Percentiles rank a stretch among this genome's conserved stretches.
phyloP scores from a whole-genome alignment of 495 filamentous ascomycete species.

The Penicillium paxilli region DNA sequence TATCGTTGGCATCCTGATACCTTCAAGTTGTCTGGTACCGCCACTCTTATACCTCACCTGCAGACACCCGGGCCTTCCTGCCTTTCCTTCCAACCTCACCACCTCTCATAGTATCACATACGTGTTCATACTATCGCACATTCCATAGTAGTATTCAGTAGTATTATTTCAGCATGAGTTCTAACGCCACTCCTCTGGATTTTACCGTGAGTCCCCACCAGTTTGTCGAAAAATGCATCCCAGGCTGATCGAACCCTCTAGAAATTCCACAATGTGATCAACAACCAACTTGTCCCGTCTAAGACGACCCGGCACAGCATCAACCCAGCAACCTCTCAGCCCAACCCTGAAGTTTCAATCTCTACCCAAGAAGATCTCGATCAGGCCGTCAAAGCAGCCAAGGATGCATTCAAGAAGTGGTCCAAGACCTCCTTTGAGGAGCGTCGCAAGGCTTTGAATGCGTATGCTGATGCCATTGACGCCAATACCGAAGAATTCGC shows the following conservation, averaged over 20 bases:
- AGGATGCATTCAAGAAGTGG: conserved; percentile 53
- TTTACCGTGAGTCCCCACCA: not conserved
- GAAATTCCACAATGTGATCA: conserved; percentile 40
- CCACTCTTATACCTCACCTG: too few relatives aligned
- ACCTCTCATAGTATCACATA: too few relatives aligned
- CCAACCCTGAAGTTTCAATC: conserved; percentile 56
- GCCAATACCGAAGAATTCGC: conserved; percentile 46
- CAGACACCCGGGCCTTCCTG: too few relatives aligned
- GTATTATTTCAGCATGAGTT: not conserved
- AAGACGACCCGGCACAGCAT: conserved; percentile 37
- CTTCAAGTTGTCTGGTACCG: too few relatives aligned
- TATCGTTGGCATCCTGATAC: not conserved
- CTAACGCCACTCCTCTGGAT: not conserved
- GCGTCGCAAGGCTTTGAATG: conserved; percentile 54
- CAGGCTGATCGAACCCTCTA: too few relatives aligned
- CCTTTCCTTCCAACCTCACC: too few relatives aligned
- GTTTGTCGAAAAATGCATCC: too few relatives aligned
- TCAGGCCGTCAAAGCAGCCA: conserved; percentile 47
- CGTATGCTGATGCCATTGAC: conserved; percentile 51
- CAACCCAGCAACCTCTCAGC: conserved; percentile 51
- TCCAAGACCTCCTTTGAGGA: conserved; percentile 49
- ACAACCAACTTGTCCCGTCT: conserved; percentile 33
- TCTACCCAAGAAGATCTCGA: conserved; percentile 55
- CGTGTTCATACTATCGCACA: too few relatives aligned
- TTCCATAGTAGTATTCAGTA: too few relatives aligned